Conservation (phyloP, 495 filamentous ascomycete genomes). For the Penicillium turbatum region DNA sequence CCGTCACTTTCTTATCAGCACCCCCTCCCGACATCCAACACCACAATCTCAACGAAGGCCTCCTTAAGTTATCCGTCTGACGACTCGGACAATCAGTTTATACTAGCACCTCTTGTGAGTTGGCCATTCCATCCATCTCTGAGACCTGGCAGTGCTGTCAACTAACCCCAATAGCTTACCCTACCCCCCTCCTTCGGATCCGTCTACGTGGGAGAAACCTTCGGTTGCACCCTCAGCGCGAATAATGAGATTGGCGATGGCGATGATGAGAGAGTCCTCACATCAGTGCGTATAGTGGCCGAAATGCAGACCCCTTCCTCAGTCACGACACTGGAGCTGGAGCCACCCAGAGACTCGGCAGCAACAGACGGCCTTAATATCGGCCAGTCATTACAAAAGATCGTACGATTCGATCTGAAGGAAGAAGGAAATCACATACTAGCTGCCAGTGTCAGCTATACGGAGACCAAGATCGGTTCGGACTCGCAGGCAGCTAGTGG, state of each 20-base stretch:
- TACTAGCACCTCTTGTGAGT: constrained; percentile 56
- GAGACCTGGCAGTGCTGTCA: not conserved
- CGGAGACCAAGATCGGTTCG: constrained; percentile 50
- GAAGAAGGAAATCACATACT: constrained; percentile 93
- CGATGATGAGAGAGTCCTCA: constrained; percentile 52
- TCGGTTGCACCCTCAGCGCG: constrained; percentile 87
- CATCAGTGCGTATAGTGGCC: constrained; percentile 74
- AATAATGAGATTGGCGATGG: constrained; percentile 70
- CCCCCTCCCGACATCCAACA: constrained; percentile 50
- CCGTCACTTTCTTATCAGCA: constrained; percentile 54
- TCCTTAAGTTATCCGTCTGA: constrained; percentile 51
- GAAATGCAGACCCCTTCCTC: constrained; percentile 90
- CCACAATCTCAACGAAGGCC: constrained; percentile 47
- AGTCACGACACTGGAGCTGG: constrained; percentile 53
- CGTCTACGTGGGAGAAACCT: constrained; percentile 93
- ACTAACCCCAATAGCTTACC: constrained; percentile 54
- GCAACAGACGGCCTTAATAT: constrained; percentile 51
- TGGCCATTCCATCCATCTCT: not conserved
- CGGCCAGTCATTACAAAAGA: constrained; percentile 72
- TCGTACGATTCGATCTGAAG: constrained; percentile 80
- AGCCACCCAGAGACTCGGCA: constrained; percentile 33
- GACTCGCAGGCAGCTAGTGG: constrained; percentile 61
- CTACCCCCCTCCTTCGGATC: constrained; percentile 89
- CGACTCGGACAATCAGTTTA: constrained; percentile 48
- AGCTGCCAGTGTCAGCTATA: constrained; percentile 92